phyloP scores from a whole-genome alignment of 768 basidiomycete genomes.

The Trametes maxima region DNA sequence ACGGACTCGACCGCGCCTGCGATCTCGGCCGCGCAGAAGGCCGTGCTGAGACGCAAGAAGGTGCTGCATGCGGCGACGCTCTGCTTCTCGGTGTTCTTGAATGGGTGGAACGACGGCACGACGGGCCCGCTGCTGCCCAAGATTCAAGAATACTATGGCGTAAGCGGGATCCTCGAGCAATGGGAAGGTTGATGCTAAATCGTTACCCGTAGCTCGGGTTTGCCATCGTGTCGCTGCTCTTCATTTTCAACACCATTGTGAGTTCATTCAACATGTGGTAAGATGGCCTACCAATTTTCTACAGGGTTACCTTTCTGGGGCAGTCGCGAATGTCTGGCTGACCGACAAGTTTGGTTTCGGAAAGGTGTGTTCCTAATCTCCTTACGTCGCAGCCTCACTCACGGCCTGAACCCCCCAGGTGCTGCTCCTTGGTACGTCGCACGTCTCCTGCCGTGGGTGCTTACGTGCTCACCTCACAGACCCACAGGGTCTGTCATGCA shows the following conservation, averaged over 20 bases:
- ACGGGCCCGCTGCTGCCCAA: conserved; percentile 75
- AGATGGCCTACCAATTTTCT: not conserved
- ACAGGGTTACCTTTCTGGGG: conserved; percentile 54
- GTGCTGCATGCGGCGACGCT: conserved; percentile 54
- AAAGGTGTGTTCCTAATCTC: conserved; percentile 36
- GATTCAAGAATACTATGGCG: conserved; percentile 60
- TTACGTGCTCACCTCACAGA: not conserved
- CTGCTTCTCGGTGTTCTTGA: conserved; percentile 60
- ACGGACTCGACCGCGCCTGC: conserved; percentile 21
- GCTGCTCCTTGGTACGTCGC: conserved; percentile 3
- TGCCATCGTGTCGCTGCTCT: conserved; percentile 60
- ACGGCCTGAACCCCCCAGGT: not conserved
- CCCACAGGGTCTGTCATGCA: conserved; percentile 53
- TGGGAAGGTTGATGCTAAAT: not conserved
- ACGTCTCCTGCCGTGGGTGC: not conserved
- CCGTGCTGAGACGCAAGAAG: conserved; percentile 15
- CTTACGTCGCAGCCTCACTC: not conserved
- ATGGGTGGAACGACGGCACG: conserved; percentile 79
- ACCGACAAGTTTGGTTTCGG: conserved; percentile 52
- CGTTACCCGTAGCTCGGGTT: conserved; percentile 44
- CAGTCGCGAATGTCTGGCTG: conserved; percentile 49
- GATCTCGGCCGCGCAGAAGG: conserved; percentile 26
- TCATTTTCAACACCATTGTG: conserved; percentile 51
- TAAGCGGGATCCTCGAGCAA: conserved; percentile 21
- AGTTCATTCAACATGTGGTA: conserved; percentile 12